A percentile compares a stretch with the other conserved stretches of the same genome.
phyloP scores from a whole-genome alignment of 2,329 filamentous ascomycete genomes.

The Exophiala alcalophila region DNA sequence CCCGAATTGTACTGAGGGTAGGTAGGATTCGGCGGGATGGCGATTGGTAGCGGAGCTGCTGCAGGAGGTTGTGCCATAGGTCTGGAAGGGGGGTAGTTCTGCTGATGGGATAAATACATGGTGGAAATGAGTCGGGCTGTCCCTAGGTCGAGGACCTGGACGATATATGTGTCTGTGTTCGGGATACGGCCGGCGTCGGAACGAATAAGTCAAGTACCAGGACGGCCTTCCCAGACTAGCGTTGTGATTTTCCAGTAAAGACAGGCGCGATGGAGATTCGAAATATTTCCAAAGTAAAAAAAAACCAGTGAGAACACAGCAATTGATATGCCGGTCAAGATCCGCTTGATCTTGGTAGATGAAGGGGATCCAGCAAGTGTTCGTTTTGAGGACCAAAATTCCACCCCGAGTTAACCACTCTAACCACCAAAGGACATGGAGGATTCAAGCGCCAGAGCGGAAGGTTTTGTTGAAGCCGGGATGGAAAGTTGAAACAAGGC shows the following conservation, averaged over 20 bases:
- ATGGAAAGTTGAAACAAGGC: background rate
- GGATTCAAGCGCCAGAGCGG: background rate
- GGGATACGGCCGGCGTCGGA: too few relatives aligned
- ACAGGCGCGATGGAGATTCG: constrained; percentile 6
- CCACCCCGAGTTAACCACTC: constrained; percentile 1
- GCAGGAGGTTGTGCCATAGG: constrained; percentile 6
- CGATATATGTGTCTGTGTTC: too few relatives aligned
- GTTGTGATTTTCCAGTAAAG: constrained; percentile 9
- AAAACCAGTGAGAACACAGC: too few relatives aligned
- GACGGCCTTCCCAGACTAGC: constrained; percentile 5
- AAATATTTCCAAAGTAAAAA: background rate
- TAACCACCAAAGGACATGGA: background rate
- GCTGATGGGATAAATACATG: constrained; percentile 17
- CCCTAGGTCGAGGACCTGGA: too few relatives aligned
- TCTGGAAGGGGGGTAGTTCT: constrained; percentile 14
- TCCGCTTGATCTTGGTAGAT: too few relatives aligned
- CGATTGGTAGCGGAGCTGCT: constrained; percentile 10
- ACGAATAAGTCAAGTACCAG: background rate
- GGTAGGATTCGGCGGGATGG: constrained; percentile 5
- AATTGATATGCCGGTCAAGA: too few relatives aligned
- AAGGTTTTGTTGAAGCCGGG: background rate
- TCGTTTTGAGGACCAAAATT: too few relatives aligned
- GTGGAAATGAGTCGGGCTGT: too few relatives aligned
- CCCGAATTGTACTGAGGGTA: constrained; percentile 18
- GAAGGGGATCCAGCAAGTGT: too few relatives aligned